phyloP scores from a whole-genome alignment of 2,329 filamentous ascomycete species.

The Cladosporium sp. region DNA sequence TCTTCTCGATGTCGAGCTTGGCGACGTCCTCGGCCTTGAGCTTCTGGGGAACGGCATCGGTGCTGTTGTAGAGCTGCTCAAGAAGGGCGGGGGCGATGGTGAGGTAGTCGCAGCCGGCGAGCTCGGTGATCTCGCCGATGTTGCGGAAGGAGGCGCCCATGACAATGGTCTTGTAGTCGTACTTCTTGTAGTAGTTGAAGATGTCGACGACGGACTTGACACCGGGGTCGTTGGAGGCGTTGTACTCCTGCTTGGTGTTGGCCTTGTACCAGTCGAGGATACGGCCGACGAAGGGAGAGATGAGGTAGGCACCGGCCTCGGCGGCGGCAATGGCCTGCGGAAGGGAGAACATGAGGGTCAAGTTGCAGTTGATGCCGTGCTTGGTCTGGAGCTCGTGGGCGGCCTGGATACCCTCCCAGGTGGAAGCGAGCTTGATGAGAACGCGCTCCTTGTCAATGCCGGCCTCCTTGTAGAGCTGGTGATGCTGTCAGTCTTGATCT shows the following conservation, averaged over 20 bases:
- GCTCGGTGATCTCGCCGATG: conserved; percentile 93
- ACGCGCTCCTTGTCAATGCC: conserved; percentile 92
- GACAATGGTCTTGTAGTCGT: conserved; percentile 97
- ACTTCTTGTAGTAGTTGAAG: conserved; percentile 99
- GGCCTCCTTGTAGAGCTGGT: conserved; percentile 86
- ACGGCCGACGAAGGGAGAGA: conserved; percentile 98
- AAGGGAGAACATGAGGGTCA: conserved; percentile 97
- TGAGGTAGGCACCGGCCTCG: conserved; percentile 93
- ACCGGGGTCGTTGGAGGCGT: conserved; percentile 87
- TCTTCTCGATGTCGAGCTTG: conserved; percentile 78
- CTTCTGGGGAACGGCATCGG: conserved; percentile 83
- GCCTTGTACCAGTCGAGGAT: conserved; percentile 99
- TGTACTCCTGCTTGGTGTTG: conserved; percentile 88
- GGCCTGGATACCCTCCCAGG: conserved; percentile 99
- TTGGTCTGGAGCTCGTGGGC: conserved; percentile 94
- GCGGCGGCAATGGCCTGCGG: conserved; percentile 93
- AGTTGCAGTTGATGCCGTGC: conserved; percentile 96
- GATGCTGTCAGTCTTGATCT: conserved; percentile 28
- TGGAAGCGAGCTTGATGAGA: conserved; percentile 98
- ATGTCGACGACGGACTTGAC: conserved; percentile 90
- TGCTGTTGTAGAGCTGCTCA: conserved; percentile 88
- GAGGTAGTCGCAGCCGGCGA: conserved; percentile 97
- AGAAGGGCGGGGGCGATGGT: conserved; percentile 96
- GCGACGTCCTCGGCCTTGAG: conserved; percentile 69
- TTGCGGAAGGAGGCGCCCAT: conserved; percentile 99